These are phyloP conservation scores for Podospora conica DNA, from an alignment of 495 filamentous ascomycete species.

Conservation along the genomic window DNA sequence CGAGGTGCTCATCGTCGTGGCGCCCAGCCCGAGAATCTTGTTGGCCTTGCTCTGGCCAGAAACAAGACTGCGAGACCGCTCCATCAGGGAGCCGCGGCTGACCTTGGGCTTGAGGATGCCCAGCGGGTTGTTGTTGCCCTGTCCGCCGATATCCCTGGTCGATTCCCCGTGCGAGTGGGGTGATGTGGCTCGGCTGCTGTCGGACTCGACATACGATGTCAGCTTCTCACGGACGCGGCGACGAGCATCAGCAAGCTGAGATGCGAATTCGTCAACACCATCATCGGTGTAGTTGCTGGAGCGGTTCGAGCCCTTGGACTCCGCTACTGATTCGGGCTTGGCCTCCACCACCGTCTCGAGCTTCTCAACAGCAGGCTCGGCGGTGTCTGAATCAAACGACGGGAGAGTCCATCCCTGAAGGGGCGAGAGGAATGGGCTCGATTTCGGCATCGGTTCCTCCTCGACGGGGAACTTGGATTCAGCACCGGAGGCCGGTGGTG, in stretches of 20 bases:
- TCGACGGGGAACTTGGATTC: slow-evolving; percentile 37
- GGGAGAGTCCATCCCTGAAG: slow-evolving; percentile 42
- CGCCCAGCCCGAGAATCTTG: slow-evolving; percentile 65
- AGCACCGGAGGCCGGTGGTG: slow-evolving; percentile 22
- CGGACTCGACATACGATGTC: slow-evolving; percentile 61
- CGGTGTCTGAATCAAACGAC: slow-evolving; percentile 25
- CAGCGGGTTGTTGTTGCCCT: slow-evolving; percentile 51
- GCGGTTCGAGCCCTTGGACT: slow-evolving; percentile 22
- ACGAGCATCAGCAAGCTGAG: slow-evolving; percentile 70
- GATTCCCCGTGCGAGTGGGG: slow-evolving; percentile 40
- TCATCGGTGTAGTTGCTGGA: slow-evolving; percentile 32
- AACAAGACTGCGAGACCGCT: slow-evolving; percentile 33
- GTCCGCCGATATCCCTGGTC: slow-evolving; percentile 39
- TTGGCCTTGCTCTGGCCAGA: slow-evolving; percentile 53
- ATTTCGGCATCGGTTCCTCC: slow-evolving; percentile 22
- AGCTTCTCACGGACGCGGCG: slow-evolving; percentile 77
- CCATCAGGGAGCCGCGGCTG: slow-evolving; percentile 53
- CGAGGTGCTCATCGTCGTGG: slow-evolving; percentile 46
- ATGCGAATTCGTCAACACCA: slow-evolving; percentile 72
- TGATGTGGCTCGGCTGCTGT: slow-evolving; percentile 49
- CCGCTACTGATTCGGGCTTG: slow-evolving; percentile 28
- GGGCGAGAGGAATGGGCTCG: slow-evolving; percentile 50
- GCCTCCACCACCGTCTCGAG: slow-evolving; percentile 2
- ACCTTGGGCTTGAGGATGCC: slow-evolving; percentile 62
- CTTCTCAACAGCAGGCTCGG: slow-evolving; percentile 18